Conservation (phyloP, 2,329 filamentous ascomycete genomes). For the Claviceps monticola region DNA sequence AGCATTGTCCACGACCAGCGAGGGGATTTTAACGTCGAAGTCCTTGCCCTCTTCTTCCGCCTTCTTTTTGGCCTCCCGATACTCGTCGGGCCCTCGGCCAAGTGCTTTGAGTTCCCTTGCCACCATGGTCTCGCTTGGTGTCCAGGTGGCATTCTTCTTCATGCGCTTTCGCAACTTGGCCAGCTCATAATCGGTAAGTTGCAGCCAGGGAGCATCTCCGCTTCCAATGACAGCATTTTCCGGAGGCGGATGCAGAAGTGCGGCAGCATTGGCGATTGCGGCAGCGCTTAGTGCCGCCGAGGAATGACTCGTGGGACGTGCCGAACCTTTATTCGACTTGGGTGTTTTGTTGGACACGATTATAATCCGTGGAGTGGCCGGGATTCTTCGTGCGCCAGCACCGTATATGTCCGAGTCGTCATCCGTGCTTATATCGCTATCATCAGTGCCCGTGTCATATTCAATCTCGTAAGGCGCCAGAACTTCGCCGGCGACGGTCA, state of each 20-base stretch:
- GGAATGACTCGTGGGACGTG: conserved; percentile 20
- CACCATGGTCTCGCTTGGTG: conserved; percentile 75
- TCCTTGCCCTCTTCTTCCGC: conserved; percentile 51
- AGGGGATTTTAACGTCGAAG: conserved; percentile 34
- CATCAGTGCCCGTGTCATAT: conserved; percentile 42
- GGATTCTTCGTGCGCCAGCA: conserved; percentile 20
- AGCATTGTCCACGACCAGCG: conserved; percentile 29
- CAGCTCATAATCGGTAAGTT: conserved; percentile 50
- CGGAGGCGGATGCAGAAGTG: conserved; percentile 41
- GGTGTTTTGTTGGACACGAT: conserved; percentile 27
- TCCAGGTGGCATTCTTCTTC: conserved; percentile 87
- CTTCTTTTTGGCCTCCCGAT: conserved; percentile 45
- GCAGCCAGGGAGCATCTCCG: conserved; percentile 49
- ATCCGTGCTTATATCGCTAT: conserved; percentile 38
- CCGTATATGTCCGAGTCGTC: conserved; percentile 31
- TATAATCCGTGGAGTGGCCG: conserved; percentile 33
- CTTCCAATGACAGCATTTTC: conserved; percentile 45
- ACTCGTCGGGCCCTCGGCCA: conserved; percentile 52
- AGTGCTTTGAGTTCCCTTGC: conserved; percentile 60
- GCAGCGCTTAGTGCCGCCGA: conserved; percentile 23
- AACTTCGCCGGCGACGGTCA: conserved; percentile 53
- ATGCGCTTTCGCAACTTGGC: conserved; percentile 65
- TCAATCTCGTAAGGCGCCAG: conserved; percentile 51
- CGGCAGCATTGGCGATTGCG: conserved; percentile 25
- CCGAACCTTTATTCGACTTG: conserved; percentile 30